Evolutionary conservation across 306 rosid genomes (phyloP).

Genomic region (Acmispon strigosus): DNA sequence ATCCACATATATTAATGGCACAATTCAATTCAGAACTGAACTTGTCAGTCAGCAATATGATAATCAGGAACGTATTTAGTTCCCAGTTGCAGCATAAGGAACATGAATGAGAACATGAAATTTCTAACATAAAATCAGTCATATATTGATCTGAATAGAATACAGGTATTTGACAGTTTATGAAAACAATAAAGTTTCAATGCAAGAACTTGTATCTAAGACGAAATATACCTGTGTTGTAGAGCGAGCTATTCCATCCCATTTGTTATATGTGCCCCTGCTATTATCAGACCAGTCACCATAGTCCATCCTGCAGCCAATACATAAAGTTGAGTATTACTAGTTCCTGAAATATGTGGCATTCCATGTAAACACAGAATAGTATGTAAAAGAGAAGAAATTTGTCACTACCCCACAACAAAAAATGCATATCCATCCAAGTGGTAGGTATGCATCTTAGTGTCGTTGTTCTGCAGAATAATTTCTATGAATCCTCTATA

Average conservation of each 20-base stretch:
- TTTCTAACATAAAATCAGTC: not conserved
- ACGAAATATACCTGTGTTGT: conserved; percentile 63
- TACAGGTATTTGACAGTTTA: not conserved
- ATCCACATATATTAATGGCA: too few species aligned
- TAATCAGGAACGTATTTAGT: not conserved
- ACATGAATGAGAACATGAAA: not conserved
- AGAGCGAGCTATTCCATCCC: conserved; percentile 97
- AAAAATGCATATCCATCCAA: conserved; percentile 87
- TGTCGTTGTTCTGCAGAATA: conserved; percentile 82
- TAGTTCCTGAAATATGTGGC: not conserved
- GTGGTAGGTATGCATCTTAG: conserved; percentile 88
- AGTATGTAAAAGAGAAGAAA: conserved; percentile 7
- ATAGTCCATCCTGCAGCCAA: conserved; percentile 76
- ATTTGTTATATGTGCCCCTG: conserved; percentile 92
- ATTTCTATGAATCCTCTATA: conserved; percentile 91
- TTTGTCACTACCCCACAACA: conserved; percentile 65
- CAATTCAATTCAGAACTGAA: too few species aligned
- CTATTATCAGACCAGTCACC: conserved; percentile 96
- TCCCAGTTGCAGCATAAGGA: not conserved
- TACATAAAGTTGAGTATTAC: conserved; percentile 14
- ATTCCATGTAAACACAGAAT: not conserved
- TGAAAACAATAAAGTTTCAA: not conserved
- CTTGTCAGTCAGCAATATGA: not conserved
- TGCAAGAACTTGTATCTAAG: not conserved
- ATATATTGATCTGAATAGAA: not conserved